Conservation (phyloP, 2,329 filamentous ascomycete genomes). For the Monilinia fructigena region DNA sequence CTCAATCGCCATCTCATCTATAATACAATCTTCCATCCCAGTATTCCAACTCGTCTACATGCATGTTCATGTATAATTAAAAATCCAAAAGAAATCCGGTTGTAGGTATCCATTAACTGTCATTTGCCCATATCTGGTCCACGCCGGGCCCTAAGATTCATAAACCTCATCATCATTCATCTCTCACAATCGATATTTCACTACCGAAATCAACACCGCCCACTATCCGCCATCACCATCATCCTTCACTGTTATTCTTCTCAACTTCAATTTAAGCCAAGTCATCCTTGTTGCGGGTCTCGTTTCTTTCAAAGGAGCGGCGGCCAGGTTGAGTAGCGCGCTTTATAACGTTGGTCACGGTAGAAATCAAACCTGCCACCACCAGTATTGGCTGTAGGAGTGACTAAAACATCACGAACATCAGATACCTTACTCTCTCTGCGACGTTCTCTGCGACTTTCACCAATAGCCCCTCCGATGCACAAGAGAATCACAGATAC, state of each 20-base stretch:
- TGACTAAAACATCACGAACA: background rate
- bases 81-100: background rate
- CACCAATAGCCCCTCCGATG: constrained; percentile 47
- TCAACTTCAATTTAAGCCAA: constrained; percentile 13
- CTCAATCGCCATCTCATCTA: background rate
- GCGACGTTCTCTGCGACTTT: background rate
- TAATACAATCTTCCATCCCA: background rate
- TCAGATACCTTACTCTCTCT: background rate
- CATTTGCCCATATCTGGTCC: background rate
- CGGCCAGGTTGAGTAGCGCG: background rate
- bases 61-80: background rate
- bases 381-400: background rate
- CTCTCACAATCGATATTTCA: background rate
- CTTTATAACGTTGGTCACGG: constrained; percentile 12
- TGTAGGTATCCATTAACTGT: background rate
- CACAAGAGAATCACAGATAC: constrained; percentile 68
- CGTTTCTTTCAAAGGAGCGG: constrained; percentile 14
- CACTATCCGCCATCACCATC: background rate
- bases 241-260: background rate
- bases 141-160: background rate
- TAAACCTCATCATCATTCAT: background rate
- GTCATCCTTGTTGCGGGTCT: constrained; percentile 21
- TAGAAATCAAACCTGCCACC: constrained; percentile 14
- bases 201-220: background rate
- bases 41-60: background rate